Evolutionary conservation across 148 eudicot species (phyloP), one percentile per base, ranked within the genome.

Genomic region (Rhododendron simsii): DNA sequence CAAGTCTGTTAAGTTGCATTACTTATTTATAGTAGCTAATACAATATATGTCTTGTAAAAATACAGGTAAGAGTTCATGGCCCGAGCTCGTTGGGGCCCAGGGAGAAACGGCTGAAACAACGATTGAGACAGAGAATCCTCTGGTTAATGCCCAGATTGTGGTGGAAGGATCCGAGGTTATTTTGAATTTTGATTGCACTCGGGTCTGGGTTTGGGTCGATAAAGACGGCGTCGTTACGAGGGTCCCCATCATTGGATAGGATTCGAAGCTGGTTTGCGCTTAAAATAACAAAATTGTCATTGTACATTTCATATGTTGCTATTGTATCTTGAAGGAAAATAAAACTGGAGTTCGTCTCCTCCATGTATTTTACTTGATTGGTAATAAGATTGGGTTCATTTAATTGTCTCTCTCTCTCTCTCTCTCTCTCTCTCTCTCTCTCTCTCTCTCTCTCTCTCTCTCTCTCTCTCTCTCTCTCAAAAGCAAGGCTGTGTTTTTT

Each of bases 1-100:
- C 45, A 41, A 41, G 45, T 41, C 45, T 41, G 1, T 41, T 41
- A 41, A 41, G 7, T 41, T 41, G 45, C 45, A 41, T 41, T 41
- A 0, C 45, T 41, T 41, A 41, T 41, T 41, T 41, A 41, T 16
- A 16, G 16, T 55, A 18, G 63, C 63, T 57, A 57, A 57, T 57
- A 5, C 63, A 5, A 0, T 23, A 61, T 7, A 23, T n/a, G 45
- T 41, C 2, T 48, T n/a, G 7, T 81, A 8, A 3, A 15, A 9
- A 76, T 88, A 45, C 51, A 89, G 91, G 91, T 55, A 89, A 89
- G 88, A 71, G 78, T 59, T 78, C 88, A 65, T 89, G 91, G 91
- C 91, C 91, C 4, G 89, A 89, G 69, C 86, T 89, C 16, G 28
- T 89, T 2, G 89, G 91, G 59, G 30, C 0, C 6, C 14, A 65